Percentiles rank a stretch among this genome's conserved stretches.
phyloP scores from a whole-genome alignment of 192 early-diverging fungal genomes.

The Spizellomyces sp. region DNA sequence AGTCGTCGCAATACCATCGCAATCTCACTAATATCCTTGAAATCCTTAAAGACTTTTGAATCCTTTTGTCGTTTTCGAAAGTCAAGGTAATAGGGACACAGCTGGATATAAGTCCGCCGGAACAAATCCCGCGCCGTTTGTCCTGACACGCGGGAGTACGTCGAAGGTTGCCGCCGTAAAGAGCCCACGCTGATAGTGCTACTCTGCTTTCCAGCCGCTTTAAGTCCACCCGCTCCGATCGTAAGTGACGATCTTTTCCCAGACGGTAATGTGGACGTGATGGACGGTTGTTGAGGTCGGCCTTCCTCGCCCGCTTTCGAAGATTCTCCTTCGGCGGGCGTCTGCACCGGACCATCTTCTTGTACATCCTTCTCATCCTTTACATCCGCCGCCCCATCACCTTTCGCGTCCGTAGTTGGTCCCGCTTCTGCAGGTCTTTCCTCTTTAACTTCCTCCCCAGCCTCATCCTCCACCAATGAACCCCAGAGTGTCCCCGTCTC shows the following conservation, averaged over 20 bases:
- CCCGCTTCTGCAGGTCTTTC: not conserved
- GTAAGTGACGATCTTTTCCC: slow-evolving; percentile 38
- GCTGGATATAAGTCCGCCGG: slow-evolving; percentile 57
- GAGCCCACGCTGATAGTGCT: slow-evolving; percentile 4
- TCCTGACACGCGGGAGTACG: slow-evolving; percentile 44
- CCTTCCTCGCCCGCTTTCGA: not conserved
- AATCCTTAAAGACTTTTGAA: slow-evolving; percentile 71
- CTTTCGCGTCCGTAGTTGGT: not conserved
- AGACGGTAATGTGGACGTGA: slow-evolving; percentile 43
- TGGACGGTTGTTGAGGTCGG: slow-evolving; percentile 24
- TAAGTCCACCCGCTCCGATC: slow-evolving; percentile 56
- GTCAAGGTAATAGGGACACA: slow-evolving; percentile 73
- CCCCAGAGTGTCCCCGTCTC: slow-evolving; percentile 52
- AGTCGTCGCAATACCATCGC: slow-evolving; percentile 62
- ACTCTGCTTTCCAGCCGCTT: slow-evolving; percentile 33
- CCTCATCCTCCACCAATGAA: slow-evolving; percentile 22
- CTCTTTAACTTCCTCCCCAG: slow-evolving; percentile 1
- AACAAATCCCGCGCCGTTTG: slow-evolving; percentile 66
- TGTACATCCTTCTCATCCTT: slow-evolving; percentile 18
- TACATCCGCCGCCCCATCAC: too few species aligned
- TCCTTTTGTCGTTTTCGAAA: slow-evolving; percentile 66
- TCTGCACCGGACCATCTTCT: not conserved
- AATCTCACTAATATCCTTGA: slow-evolving; percentile 61
- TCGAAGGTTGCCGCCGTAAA: slow-evolving; percentile 27
- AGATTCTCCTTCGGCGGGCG: too few species aligned